Base-by-base conservation (phyloP, 331 rosid species). In the Dryas integrifolia region DNA sequence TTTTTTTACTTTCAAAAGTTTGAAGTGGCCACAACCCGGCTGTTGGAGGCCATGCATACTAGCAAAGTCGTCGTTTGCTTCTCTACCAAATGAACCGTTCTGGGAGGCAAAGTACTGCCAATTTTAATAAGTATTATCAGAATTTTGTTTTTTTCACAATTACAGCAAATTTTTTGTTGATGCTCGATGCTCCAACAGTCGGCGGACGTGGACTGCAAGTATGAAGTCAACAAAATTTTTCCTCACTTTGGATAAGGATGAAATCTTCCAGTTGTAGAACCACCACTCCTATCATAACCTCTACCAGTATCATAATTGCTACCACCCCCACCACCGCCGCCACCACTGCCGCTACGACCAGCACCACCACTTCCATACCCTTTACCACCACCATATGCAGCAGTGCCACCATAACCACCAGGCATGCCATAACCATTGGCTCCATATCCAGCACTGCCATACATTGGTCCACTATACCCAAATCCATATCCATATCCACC, bases 401-500 rank as follows among this genome's bases (percentile, higher is more conserved):
- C 14, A 65, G 68, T 14, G 57, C 73, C 69, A 21, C 75, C 82
- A 72, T 67, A 86, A 69, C 72, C 73, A 78, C 69, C 69, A 72
- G 75, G 73, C 77, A 84, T 72, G 75, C 84, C 85, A 52, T 79
- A 84, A 56, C 84, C 58, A 5, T 68, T 76, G 24, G 75, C 67
- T 62, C 86, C 86, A 49, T 73, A 84, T 43, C 86, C 81, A 24
- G 84, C 82, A 79, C 12, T 70, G 72, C 79, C 74, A 44, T 82
- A 86, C 88, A 89, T 86, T 67, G 88, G 81, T n/a, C 76, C 88
- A 39, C 85, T 86, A 47, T 83, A 83, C 45, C 89, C 88, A 57
- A 68, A 84, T 65, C 88, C 93, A 69, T 86, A 85, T 38, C 78
- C 82, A 78, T 84, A 87, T 58, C 79, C 89, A 76, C 80, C 71